Percentiles rank a stretch among this genome's conserved stretches.
These are phyloP conservation scores for Alectoria sarmentosa DNA, from an alignment of 495 filamentous ascomycete genomes.

Conservation along the genomic window DNA sequence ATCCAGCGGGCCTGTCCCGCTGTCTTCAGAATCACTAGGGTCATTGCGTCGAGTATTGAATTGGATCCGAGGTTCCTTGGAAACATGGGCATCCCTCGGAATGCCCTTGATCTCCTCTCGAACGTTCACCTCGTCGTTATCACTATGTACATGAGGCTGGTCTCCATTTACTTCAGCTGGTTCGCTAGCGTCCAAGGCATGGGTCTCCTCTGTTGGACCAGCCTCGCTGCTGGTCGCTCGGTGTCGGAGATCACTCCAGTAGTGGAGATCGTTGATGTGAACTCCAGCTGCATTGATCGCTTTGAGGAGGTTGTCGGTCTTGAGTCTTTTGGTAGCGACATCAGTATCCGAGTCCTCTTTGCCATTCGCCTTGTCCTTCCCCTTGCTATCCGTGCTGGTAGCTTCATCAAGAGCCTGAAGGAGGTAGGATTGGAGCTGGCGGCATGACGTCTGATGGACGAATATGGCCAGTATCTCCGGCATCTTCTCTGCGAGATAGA, in stretches of 20 bases:
- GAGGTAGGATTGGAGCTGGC: conserved; percentile 65
- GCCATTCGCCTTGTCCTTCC: conserved; percentile 22
- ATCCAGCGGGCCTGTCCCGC: conserved; percentile 11
- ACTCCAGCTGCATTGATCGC: conserved; percentile 32
- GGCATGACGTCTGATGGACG: conserved; percentile 81
- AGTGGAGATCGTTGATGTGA: conserved; percentile 30
- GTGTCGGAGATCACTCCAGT: conserved; percentile 25
- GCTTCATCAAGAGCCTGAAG: conserved; percentile 52
- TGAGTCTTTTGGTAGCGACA: conserved; percentile 32
- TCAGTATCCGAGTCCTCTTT: conserved; percentile 23
- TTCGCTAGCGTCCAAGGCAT: conserved; percentile 20
- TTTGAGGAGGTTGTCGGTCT: conserved; percentile 37
- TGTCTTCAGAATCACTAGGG: conserved; percentile 6
- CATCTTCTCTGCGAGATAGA: conserved; percentile 69
- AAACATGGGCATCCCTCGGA: conserved; percentile 39
- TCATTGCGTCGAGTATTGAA: conserved; percentile 9
- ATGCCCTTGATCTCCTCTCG: conserved; percentile 42
- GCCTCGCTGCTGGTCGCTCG: conserved; percentile 19
- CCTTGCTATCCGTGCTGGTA: conserved; percentile 28
- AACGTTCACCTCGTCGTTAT: conserved; percentile 15
- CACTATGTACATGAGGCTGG: conserved; percentile 15
- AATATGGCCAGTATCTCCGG: conserved; percentile 78
- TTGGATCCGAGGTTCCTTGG: conserved; percentile 20
- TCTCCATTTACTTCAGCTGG: conserved; percentile 7
- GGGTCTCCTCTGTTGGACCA: conserved; percentile 19